Evolutionary conservation across 129 eudicot genomes (phyloP), one percentile per base, ranked within the genome.

Genomic region (Escallonia herrerae): DNA sequence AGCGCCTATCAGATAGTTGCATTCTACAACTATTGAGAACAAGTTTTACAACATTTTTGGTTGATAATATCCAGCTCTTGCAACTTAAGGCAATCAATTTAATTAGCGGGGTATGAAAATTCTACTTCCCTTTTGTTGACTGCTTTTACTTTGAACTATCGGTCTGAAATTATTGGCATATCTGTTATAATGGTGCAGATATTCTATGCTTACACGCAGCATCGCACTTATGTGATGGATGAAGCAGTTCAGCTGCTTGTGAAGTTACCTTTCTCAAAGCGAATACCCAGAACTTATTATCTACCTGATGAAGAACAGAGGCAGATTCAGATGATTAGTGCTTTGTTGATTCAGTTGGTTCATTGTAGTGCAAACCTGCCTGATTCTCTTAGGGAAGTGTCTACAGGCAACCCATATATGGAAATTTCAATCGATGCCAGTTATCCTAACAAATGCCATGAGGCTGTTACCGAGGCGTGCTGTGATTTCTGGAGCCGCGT

Each of bases 221-320:
- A 93, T 76, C 89, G 99, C 10, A 72, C 84, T 41, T 80, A 89
- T 73, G 74, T 93, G 69, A 82, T 93, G 85, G 99, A 93, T 67
- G 99, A 93, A 77, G 84, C 79, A 51, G 76, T 89, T 77, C 95
- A 86, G 59, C 70, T 86, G 67, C 91, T 89, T 60, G 45, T 87
- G 72, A 93, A 93, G 70, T 73, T 89, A 73, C 96, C 99, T 40
- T 77, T 76, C 62, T 77, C 96, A 38, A 93, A 89, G 85, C 74
- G 86, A 39, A 74, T 83, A 51, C 81, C 91, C 43, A 86, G 96
- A 79, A 81, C 89, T 37, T 93, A 86, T 79, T 95, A 86, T 82
- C 95, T 93, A 57, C 90, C 96, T 7, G 99, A 89, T 76, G 99
- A 93, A 71, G 99, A 93, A 62, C 98, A 93, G 77, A 89, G 75